phyloP scores from a whole-genome alignment of 23 red algal species.

The Gracilariopsis chorda region DNA sequence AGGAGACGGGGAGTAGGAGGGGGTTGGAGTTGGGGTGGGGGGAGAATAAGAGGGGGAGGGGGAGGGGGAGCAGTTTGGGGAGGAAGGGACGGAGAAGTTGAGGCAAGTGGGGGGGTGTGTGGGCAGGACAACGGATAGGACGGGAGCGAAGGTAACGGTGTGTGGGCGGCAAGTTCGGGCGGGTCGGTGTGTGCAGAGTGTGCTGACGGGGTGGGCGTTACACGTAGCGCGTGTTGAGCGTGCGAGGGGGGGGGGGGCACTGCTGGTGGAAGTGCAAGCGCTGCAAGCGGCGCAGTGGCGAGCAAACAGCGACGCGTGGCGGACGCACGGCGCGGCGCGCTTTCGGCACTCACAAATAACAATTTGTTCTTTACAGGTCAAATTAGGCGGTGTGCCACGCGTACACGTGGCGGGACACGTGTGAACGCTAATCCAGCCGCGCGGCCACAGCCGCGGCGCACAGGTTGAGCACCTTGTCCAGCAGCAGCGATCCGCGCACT shows the following conservation, averaged over 20 bases:
- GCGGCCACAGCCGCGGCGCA: no score
- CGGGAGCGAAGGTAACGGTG: background rate
- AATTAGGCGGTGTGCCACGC: no score
- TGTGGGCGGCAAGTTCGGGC: background rate
- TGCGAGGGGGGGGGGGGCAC: no score
- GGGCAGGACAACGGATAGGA: background rate
- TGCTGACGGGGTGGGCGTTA: background rate
- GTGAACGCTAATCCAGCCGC: background rate
- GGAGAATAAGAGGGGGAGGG: background rate
- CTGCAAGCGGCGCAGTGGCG: no score
- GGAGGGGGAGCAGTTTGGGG: background rate
- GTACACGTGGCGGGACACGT: background rate
- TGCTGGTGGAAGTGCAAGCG: no score
- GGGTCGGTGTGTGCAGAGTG: background rate
- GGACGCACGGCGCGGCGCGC: no score
- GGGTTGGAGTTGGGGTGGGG: background rate
- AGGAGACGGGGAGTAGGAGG: background rate
- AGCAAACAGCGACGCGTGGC: no score
- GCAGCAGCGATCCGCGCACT: slow-evolving; percentile 7
- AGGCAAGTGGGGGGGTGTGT: background rate
- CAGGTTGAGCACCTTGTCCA: background rate
- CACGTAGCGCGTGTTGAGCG: background rate
- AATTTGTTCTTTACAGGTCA: background rate
- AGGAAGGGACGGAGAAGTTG: background rate
- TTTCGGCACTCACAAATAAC: no score